Base-by-base conservation (phyloP, 2,329 filamentous ascomycete species). In the Zymoseptoria ardabiliae region DNA sequence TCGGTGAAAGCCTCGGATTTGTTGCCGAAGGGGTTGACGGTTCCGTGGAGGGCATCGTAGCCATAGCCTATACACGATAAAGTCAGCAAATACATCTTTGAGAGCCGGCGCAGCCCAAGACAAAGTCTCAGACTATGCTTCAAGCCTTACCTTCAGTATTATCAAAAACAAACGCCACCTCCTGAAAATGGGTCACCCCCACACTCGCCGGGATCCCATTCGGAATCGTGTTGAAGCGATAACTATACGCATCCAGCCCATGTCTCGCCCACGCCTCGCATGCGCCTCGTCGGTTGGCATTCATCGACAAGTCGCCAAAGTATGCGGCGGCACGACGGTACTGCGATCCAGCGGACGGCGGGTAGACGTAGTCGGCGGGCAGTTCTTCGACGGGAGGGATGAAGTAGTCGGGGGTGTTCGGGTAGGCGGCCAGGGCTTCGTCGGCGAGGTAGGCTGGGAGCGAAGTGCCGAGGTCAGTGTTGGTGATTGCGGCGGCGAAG, bases 151-250 rank as follows among this genome's bases (percentile, higher is more conserved):
- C 20, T 51, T 23, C 49, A 4, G 49, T 20, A 45, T 55, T 41
- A 21, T 48, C 20, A 41, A 55, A 55, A 3, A 77, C 75, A 55
- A 76, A 78, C 0, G 74, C 66, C 0, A 78, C 75, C 66, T 81
- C 78, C 62, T 78, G 76, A 68, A 85, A 85, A 68, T 86, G 84
- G 0, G 78, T 77, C 0, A 78, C 79, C 0, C 79, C 80, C 0
- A 72, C 68, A 1, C 73, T 70, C 10, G 74, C 71, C 0, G 75
- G 70, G 1, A 78, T 64, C 9, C 81, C 79, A 3, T 77, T 75
- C 0, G 78, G 72, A 17, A 79, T 71, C 8, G 82, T 82, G 67
- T 87, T 83, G 76, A 87, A 87, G 53, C 82, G 79, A 73, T 85
- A 87, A 66, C 79, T 82, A 74, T 84, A 87, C 9, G 81, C 81